Evolutionary conservation across 805 yeast species (phyloP).

Genomic region (Lipomyces kockii): DNA sequence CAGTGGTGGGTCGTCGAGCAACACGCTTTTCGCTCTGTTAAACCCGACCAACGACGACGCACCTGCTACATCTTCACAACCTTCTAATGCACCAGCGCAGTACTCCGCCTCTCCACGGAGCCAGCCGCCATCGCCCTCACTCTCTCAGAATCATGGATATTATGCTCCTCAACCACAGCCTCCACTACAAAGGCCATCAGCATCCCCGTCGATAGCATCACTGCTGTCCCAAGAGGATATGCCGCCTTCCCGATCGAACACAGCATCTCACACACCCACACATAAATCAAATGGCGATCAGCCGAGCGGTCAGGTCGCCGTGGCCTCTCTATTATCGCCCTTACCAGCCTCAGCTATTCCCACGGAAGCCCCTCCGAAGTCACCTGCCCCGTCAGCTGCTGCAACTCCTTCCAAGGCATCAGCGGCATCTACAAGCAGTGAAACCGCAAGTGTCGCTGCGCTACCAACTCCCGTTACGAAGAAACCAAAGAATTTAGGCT

Average conservation of each 20-base stretch:
- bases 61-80: neutral
- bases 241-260: conserved; percentile 3
- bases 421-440: neutral
- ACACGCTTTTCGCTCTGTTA: conserved; percentile 8
- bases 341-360: neutral
- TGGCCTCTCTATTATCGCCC: conserved; percentile 1
- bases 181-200: conserved; percentile 14
- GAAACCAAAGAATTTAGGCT: conserved; percentile 4
- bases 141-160: neutral
- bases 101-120: conserved; percentile 3
- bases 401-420: conserved; percentile 6
- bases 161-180: conserved; percentile 1
- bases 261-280: conserved; percentile 3
- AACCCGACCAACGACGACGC: conserved; percentile 11
- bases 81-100: neutral
- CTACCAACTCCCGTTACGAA: conserved; percentile 16
- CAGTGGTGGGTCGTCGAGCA: conserved; percentile 6
- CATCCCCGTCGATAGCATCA: conserved; percentile 26
- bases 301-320: neutral
- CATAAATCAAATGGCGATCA: neutral
- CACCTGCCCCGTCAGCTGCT: conserved; percentile 5
- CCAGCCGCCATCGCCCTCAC: conserved; percentile 8
- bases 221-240: conserved; percentile 15
- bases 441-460: conserved; percentile 2
- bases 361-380: neutral